Evolutionary conservation across 2,329 filamentous ascomycete genomes (phyloP).

Genomic region (Claviceps sorghi): DNA sequence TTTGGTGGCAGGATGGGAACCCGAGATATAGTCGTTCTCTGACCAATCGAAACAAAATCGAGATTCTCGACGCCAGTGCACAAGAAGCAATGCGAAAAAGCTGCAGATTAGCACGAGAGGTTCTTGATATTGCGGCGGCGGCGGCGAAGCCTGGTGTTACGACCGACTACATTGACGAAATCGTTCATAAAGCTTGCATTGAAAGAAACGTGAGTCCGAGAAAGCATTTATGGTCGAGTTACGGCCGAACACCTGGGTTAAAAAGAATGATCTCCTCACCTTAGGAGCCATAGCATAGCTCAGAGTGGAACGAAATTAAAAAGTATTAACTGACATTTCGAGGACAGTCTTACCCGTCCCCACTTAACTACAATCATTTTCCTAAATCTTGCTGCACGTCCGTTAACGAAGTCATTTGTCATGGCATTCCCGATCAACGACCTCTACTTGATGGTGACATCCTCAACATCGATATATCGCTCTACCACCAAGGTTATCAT

Average conservation of each 20-base stretch:
- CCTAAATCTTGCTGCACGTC: conserved; percentile 98
- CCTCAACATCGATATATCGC: conserved; percentile 86
- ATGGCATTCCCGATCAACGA: conserved; percentile 90
- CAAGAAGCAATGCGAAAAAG: conserved; percentile 88
- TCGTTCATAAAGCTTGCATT: conserved; percentile 88
- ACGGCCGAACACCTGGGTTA: neutral
- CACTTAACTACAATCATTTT: conserved; percentile 89
- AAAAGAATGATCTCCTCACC: neutral
- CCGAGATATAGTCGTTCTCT: conserved; percentile 46
- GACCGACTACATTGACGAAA: conserved; percentile 86
- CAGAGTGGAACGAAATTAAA: neutral
- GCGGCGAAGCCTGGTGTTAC: conserved; percentile 82
- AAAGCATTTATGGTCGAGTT: neutral
- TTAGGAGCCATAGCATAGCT: neutral
- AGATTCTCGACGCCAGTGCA: conserved; percentile 63
- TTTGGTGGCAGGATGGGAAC: conserved; percentile 78
- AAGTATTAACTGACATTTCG: neutral
- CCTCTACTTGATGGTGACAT: conserved; percentile 85
- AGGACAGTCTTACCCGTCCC: conserved; percentile 78
- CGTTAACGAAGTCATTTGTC: conserved; percentile 93
- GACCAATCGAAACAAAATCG: conserved; percentile 63
- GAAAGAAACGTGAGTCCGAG: conserved; percentile 63
- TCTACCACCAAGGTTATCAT: conserved; percentile 92
- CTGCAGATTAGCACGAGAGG: conserved; percentile 73
- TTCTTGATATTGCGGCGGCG: conserved; percentile 78